These are phyloP conservation scores for Botrytis hyacinthi DNA, from an alignment of 2,329 filamentous ascomycete species.

Conservation along the genomic window DNA sequence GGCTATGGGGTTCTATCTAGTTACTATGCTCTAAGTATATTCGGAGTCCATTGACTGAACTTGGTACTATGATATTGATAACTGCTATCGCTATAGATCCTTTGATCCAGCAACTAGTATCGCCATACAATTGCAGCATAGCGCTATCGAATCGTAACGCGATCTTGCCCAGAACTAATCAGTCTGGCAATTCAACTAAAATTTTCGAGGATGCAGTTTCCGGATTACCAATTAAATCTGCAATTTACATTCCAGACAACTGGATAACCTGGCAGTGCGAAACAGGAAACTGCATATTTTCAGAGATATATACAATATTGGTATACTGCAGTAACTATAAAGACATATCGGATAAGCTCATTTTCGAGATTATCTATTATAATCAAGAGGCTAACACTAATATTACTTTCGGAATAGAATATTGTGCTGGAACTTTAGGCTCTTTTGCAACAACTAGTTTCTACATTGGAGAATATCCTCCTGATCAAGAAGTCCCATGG, in stretches of 20 bases:
- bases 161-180: not conserved
- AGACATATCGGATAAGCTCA: not conserved
- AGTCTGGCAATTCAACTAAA: too few relatives aligned
- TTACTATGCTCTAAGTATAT: not conserved
- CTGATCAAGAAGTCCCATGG: rapidly evolving
- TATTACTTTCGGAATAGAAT: not conserved
- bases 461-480: not conserved
- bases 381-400: not conserved
- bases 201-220: too few relatives aligned
- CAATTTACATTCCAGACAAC: not conserved
- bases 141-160: not conserved
- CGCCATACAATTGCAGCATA: not conserved
- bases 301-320: not conserved
- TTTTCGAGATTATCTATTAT: not conserved
- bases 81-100: not conserved
- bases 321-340: not conserved
- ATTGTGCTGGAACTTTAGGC: rapidly evolving
- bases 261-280: not conserved
- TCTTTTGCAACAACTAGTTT: not conserved
- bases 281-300: not conserved
- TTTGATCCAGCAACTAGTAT: not conserved
- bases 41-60: not conserved
- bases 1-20: not conserved
- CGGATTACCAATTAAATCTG: not conserved
- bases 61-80: not conserved